These are phyloP conservation scores for Ophiostoma piceae DNA, from an alignment of 2,329 filamentous ascomycete genomes.

Conservation along the genomic window DNA sequence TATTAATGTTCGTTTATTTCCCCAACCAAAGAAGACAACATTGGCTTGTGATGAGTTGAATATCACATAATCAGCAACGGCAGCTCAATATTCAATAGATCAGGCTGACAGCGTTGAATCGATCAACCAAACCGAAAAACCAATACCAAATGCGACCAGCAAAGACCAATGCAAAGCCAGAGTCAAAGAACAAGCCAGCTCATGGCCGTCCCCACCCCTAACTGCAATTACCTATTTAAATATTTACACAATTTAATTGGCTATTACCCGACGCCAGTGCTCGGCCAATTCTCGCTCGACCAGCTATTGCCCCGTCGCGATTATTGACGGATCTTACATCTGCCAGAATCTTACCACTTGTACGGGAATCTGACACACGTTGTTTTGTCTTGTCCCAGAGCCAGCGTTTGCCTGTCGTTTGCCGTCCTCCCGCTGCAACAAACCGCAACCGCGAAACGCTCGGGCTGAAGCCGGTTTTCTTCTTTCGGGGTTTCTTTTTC, in stretches of 20 bases:
- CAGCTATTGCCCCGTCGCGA: neutral
- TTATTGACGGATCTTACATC: too few species aligned
- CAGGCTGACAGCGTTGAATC: neutral
- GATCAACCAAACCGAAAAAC: neutral
- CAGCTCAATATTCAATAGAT: neutral
- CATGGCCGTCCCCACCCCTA: neutral
- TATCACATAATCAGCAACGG: neutral
- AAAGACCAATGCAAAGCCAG: neutral
- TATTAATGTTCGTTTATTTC: neutral
- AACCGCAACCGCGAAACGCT: neutral
- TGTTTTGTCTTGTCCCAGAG: too few species aligned
- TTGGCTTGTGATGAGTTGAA: neutral
- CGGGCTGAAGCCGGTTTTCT: neutral
- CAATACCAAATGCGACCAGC: neutral
- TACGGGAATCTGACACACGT: too few species aligned
- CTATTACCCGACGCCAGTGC: neutral
- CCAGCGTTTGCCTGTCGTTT: neutral
- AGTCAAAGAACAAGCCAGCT: neutral
- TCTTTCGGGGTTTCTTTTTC: neutral
- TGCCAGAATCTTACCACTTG: too few species aligned
- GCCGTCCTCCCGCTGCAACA: neutral
- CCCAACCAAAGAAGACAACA: neutral
- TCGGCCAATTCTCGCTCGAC: neutral
- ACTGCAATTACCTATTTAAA: neutral
- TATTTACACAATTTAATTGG: neutral